Conservation (phyloP, 257 asterid genomes). For the Eustoma russellianum region DNA sequence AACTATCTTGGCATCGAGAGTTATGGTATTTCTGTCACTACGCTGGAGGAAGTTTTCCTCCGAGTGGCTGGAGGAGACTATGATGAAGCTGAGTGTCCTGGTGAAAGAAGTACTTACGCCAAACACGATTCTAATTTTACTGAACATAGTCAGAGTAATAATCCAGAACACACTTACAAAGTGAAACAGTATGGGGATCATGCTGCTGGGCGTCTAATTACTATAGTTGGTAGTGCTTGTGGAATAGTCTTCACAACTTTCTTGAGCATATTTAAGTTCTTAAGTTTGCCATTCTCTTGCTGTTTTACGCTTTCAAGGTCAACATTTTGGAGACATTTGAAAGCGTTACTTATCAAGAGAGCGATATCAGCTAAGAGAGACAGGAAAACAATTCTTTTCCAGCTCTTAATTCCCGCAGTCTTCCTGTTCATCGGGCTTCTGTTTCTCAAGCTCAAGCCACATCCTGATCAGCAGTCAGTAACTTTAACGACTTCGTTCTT, state of each 20-base stretch:
- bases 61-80: slow-evolving; percentile 97
- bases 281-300: slow-evolving; percentile 79
- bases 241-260: slow-evolving; percentile 44
- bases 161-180: slow-evolving; percentile 27
- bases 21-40: slow-evolving; percentile 93
- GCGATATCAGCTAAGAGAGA: slow-evolving; percentile 83
- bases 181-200: slow-evolving; percentile 45
- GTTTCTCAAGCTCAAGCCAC: slow-evolving; percentile 75
- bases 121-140: slow-evolving; percentile 28
- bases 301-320: slow-evolving; percentile 56
- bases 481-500: slow-evolving; percentile 86
- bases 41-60: slow-evolving; percentile 93
- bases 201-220: slow-evolving; percentile 40
- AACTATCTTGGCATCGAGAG: slow-evolving; percentile 68
- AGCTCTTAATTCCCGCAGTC: slow-evolving; percentile 76
- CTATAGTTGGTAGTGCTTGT: slow-evolving; percentile 52
- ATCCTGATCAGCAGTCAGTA: slow-evolving; percentile 80
- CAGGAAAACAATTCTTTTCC: slow-evolving; percentile 76
- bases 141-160: slow-evolving; percentile 28
- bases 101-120: slow-evolving; percentile 24
- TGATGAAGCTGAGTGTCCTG: slow-evolving; percentile 48
- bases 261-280: slow-evolving; percentile 42
- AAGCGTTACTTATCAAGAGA: slow-evolving; percentile 84
- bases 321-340: slow-evolving; percentile 81
- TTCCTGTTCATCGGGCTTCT: slow-evolving; percentile 90